Evolutionary conservation across 2,329 filamentous ascomycete species (phyloP), one percentile per base, ranked within the genome.

Genomic region (Aspergillus aculeatinus): DNA sequence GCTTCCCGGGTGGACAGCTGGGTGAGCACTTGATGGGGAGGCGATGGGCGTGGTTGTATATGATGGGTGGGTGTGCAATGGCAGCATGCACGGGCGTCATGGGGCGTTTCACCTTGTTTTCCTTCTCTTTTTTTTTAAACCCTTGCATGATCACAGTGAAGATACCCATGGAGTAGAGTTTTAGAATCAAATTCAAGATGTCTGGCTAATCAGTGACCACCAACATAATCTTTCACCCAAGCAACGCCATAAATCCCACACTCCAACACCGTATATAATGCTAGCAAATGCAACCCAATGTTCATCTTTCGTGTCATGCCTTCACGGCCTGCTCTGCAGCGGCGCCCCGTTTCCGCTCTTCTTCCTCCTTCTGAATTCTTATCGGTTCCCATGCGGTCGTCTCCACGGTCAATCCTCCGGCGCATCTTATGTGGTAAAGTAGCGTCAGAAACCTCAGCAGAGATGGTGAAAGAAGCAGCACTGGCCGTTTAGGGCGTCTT

Each of bases 331-430:
- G 42, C 68, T 64, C 48, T 52, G 31, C 39, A 35, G 57, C 57
- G 57, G 68, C 66, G 62, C 69, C 66, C 47, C 66, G 48, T 49
- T 66, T 63, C 52, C 65, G 64, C 63, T 68, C 70, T 67, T 71
- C 70, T 16, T 70, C 73, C 66, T 76, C 75, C 66, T 77, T 71
- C 25, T 67, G 67, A 52, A 68, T 51, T 33, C 68, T 58, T 19
- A 72, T 61, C 35, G 71, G 78, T 68, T 87, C 85, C 84, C 83
- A 86, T 52, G 80, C 78, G 39, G 86, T 88, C 35, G 85, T 88
- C 72, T 88, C 86, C 14, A 87, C 83, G 51, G 80, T 84, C 66
- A 87, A 70, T 21, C 83, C 83, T 66, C 80, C 77, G 27, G 79
- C 80, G 70, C 85, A 79, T 60, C 76, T 78, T 51, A 0, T 2